phyloP scores from a whole-genome alignment of 75 land plant genomes.

The Cunninghamia lanceolata region DNA sequence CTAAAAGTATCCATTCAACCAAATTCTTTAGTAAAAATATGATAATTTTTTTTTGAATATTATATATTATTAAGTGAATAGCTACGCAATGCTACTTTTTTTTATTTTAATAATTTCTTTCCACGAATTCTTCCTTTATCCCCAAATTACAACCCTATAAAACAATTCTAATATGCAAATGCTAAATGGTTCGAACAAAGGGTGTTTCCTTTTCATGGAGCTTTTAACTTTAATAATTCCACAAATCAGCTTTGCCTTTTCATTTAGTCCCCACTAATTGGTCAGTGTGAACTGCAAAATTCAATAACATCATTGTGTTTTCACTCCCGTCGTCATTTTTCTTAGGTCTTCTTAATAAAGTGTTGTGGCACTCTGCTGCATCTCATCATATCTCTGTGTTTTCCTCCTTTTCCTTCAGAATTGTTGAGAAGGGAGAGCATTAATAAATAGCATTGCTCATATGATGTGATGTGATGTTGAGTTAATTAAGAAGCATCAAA shows the following conservation, averaged over 20 bases:
- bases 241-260: background rate
- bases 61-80: too few species aligned
- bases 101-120: too few species aligned
- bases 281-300: background rate
- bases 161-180: background rate
- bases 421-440: background rate
- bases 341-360: constrained; percentile 8
- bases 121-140: too few species aligned
- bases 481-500: background rate
- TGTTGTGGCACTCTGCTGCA: background rate
- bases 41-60: too few species aligned
- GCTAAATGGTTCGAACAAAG: background rate
- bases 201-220: background rate
- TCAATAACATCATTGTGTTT: background rate
- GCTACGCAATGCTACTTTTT: too few species aligned
- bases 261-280: background rate
- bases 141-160: background rate
- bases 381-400: background rate
- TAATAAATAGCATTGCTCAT: background rate
- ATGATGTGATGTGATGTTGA: background rate
- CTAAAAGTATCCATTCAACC: too few species aligned
- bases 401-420: background rate
- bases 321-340: background rate
- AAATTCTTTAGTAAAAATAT: too few species aligned
- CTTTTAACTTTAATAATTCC: background rate